Conservation (phyloP, 78 protist genomes). For the slime mould (Dictyostelium discoideum) region DNA sequence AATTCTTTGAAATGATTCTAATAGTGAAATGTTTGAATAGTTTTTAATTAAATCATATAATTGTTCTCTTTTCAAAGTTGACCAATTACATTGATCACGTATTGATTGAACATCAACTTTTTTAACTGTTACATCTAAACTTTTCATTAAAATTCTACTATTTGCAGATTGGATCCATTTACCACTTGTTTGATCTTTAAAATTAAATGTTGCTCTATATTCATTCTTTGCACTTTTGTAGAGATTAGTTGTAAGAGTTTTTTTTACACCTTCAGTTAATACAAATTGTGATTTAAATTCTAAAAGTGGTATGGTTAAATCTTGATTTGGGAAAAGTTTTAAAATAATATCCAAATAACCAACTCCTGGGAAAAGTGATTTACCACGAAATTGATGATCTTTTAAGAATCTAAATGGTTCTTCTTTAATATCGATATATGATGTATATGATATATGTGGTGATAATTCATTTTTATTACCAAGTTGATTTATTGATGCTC, state of each 20-base stretch:
- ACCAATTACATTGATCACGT: neutral
- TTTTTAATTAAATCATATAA: neutral
- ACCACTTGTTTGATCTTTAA: neutral
- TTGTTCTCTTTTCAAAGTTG: neutral
- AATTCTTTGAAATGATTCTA: neutral
- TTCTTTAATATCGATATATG: neutral
- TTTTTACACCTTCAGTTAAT: neutral
- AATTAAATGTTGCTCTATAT: neutral
- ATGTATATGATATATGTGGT: neutral
- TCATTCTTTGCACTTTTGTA: neutral
- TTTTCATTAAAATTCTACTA: neutral
- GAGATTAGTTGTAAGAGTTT: neutral
- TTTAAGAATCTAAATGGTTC: constrained; percentile 46
- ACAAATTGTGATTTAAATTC: constrained; percentile 30
- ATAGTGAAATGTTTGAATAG: neutral
- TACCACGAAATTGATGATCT: constrained; percentile 25
- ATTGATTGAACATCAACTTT: neutral
- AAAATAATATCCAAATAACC: constrained; percentile 20
- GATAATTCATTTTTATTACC: neutral
- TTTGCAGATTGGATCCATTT: neutral
- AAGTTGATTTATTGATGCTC: neutral
- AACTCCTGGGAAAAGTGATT: constrained; percentile 17
- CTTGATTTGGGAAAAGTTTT: neutral
- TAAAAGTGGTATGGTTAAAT: neutral
- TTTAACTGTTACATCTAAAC: neutral